Base-by-base conservation (phyloP, 192 early-diverging fungal species). In the Backusella liffmaniae region DNA sequence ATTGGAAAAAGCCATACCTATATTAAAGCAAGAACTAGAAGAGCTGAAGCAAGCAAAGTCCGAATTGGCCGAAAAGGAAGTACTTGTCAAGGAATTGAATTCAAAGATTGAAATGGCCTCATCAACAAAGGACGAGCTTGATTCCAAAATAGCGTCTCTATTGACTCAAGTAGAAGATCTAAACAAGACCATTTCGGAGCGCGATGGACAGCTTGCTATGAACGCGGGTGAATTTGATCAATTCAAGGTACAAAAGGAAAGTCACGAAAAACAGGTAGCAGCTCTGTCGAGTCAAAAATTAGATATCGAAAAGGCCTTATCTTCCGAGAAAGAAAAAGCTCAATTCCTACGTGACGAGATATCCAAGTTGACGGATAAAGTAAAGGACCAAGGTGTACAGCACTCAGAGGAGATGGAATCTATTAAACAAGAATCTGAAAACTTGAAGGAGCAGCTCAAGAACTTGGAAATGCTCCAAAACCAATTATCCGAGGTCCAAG, bases 161-260 rank as follows among this genome's bases (percentile, higher is more conserved):
- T 39, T 36, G 23, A 35, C 34, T 18, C 36, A 69, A 42, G 13
- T 74, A 29, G 36, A 74, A 13, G 36, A 56, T 6, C 5, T 62
- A 4, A 39, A 74, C 39, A 29, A 32, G 3, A 56, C 56, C 13
- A 39, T 65, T 16, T 65, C n/a, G 8, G 29, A 41, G 26, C 21
- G 34, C 1, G 56, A 74, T 6, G 56, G 66, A 30, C 16, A 65
- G 23, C 51, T 69, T 39, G 67, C 67, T 21, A 23, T 23, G 8
- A 69, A 37, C 21, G 34, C 37, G 21, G 67, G 67, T 10, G 35
- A 69, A 10, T 69, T 69, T 13, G 67, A 69, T 69, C 67, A 69
- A 37, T 69, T 69, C 21, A 36, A 69, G 35, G 34, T 23, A 1
- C 67, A 69, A 10, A 21, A 69, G 21, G 67, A 69, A 12, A 21